Conservation (phyloP, 208 protist species). For the Endotrypanum monterogeii region DNA sequence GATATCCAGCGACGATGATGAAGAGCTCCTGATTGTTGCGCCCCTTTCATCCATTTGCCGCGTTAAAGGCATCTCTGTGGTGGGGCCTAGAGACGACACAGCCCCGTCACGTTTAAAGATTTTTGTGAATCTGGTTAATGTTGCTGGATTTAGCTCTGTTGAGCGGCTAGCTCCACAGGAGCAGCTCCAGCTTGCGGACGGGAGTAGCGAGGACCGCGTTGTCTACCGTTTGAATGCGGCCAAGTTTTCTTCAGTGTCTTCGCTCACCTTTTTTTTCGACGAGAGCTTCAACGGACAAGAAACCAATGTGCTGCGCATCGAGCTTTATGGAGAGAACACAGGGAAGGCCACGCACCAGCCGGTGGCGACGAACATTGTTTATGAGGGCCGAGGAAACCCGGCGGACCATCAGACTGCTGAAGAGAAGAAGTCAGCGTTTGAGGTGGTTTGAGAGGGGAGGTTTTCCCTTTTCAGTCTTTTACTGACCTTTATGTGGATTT, state of each 20-base stretch:
- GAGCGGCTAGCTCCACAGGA: slow-evolving; percentile 70
- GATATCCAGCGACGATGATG: slow-evolving; percentile 81
- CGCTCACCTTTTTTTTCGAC: slow-evolving; percentile 72
- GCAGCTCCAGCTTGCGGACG: slow-evolving; percentile 68
- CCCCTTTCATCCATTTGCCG: slow-evolving; percentile 67
- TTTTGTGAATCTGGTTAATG: slow-evolving; percentile 66
- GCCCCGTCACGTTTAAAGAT: slow-evolving; percentile 75
- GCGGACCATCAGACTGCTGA: slow-evolving; percentile 73
- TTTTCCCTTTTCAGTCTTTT: no score
- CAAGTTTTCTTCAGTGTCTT: slow-evolving; percentile 64
- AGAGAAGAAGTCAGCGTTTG: slow-evolving; percentile 47
- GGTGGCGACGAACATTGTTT: slow-evolving; percentile 86
- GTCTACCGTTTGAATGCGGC: slow-evolving; percentile 75
- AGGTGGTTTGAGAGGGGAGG: slow-evolving; percentile 8
- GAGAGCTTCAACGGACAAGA: slow-evolving; percentile 74
- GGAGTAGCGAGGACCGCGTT: slow-evolving; percentile 59
- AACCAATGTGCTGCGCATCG: slow-evolving; percentile 80
- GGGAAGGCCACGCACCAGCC: slow-evolving; percentile 60
- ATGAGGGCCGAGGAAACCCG: slow-evolving; percentile 82
- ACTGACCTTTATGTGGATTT: not conserved
- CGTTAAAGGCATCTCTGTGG: slow-evolving; percentile 68
- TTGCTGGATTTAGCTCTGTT: slow-evolving; percentile 83
- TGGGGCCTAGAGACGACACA: slow-evolving; percentile 52
- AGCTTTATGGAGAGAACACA: slow-evolving; percentile 79
- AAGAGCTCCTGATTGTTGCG: slow-evolving; percentile 73